Percentiles rank a stretch among this genome's conserved stretches.
These are phyloP conservation scores for Thuja plicata DNA, from an alignment of 83 land plant species.

Conservation along the genomic window DNA sequence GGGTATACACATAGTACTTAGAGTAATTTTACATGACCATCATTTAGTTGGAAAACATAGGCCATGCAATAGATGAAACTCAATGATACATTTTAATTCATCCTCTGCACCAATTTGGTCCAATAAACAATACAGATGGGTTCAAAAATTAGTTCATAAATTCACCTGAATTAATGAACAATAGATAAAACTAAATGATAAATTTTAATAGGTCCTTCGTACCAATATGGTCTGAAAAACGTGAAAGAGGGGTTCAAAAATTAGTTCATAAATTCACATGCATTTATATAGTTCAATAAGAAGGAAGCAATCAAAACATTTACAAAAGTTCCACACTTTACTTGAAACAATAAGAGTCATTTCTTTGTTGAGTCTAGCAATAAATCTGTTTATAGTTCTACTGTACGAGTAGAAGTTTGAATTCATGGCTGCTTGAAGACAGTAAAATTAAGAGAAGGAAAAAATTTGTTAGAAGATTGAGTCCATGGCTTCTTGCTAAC, in stretches of 20 bases:
- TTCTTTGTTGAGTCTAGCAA: conserved; percentile 45
- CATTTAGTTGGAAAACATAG: background rate
- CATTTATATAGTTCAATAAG: background rate
- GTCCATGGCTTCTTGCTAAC: conserved; percentile 33
- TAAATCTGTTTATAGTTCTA: conserved; percentile 49
- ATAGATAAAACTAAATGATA: too few species aligned
- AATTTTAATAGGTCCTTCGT: too few species aligned
- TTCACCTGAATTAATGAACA: too few species aligned
- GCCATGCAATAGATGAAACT: background rate
- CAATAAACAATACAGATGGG: too few species aligned
- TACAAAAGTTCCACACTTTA: background rate
- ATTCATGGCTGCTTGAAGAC: conserved; percentile 33
- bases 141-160: too few species aligned
- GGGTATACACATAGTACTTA: conserved; percentile 33
- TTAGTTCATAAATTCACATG: background rate
- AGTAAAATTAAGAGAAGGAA: background rate
- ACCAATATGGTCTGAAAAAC: too few species aligned
- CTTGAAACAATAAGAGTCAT: conserved; percentile 35
- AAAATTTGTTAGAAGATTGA: too few species aligned
- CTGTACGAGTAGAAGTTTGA: conserved; percentile 53
- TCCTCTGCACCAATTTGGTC: too few species aligned
- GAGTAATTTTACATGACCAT: conserved; percentile 16
- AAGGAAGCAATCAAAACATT: background rate
- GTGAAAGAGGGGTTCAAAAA: background rate
- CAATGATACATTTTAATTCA: too few species aligned